Conservation (phyloP, 208 protist species). For the Leishmania arabica region DNA sequence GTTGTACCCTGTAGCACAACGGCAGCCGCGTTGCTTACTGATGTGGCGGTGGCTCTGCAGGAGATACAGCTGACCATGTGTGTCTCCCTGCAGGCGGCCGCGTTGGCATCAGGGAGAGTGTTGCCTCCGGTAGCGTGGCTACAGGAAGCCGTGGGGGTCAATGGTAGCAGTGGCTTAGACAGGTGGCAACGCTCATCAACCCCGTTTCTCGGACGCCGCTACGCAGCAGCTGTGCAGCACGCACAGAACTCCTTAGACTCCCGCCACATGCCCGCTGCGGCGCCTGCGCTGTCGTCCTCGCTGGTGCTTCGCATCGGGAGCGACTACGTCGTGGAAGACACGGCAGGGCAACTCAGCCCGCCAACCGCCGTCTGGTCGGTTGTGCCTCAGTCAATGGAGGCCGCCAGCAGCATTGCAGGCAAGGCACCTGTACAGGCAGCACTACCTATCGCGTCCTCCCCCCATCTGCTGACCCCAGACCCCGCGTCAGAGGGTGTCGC, state of each 20-base stretch:
- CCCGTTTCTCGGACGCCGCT: not conserved
- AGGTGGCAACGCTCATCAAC: not conserved
- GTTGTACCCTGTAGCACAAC: conserved; percentile 12
- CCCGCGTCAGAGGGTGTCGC: not conserved
- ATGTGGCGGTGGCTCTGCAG: conserved; percentile 22
- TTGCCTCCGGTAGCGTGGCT: conserved; percentile 8
- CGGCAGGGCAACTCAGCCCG: too few relatives aligned
- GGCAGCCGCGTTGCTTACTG: conserved; percentile 1
- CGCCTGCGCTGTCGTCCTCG: not conserved
- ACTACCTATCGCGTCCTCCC: not conserved
- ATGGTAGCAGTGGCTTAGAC: not conserved
- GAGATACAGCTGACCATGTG: conserved; percentile 26
- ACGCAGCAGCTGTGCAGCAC: not conserved
- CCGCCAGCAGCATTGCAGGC: conserved; percentile 3
- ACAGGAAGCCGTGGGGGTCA: conserved; percentile 1
- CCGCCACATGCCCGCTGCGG: not conserved
- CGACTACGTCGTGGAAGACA: not conserved
- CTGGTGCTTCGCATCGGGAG: not conserved
- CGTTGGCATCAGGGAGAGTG: conserved; percentile 10
- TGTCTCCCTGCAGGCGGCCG: conserved; percentile 5
- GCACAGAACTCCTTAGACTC: not conserved
- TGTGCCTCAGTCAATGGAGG: conserved; percentile 6
- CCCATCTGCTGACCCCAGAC: not conserved
- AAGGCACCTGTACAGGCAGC: conserved; percentile 1
- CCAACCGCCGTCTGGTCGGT: conserved; percentile 5